Evolutionary conservation across 148 eudicot species (phyloP).

Genomic region (Camellia granthamiana): DNA sequence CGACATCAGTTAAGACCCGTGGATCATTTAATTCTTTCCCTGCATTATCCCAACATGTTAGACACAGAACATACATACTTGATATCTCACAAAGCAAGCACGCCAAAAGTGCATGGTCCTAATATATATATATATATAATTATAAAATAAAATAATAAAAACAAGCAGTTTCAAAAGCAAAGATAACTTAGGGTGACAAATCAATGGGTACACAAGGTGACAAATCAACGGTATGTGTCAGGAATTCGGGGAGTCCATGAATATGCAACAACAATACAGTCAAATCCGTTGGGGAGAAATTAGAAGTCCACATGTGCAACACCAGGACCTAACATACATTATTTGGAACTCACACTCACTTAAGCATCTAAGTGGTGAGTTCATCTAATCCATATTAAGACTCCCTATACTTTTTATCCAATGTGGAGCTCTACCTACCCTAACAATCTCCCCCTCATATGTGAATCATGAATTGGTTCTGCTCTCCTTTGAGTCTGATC

Average conservation of each 20-base stretch:
- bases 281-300: no score
- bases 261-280: background rate
- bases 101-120: background rate
- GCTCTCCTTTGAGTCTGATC: no score
- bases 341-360: no score
- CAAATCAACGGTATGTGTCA: background rate
- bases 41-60: slow-evolving; percentile 34
- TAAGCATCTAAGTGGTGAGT: no score
- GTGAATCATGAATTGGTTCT: no score
- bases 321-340: no score
- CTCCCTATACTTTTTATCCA: no score
- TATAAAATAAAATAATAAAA: background rate
- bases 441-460: no score
- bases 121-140: background rate
- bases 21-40: slow-evolving; percentile 86
- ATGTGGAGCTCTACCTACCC: no score
- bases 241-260: background rate
- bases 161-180: background rate
- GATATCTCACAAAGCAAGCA: slow-evolving; percentile 4
- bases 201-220: background rate
- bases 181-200: background rate
- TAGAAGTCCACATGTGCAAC: no score
- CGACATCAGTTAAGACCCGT: slow-evolving; percentile 88
- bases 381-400: no score
- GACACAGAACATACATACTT: background rate